Percentiles rank a stretch among this genome's conserved stretches.
These are phyloP conservation scores for Coemansia sp. DNA, from an alignment of 371 early-diverging fungal genomes.

Conservation along the genomic window DNA sequence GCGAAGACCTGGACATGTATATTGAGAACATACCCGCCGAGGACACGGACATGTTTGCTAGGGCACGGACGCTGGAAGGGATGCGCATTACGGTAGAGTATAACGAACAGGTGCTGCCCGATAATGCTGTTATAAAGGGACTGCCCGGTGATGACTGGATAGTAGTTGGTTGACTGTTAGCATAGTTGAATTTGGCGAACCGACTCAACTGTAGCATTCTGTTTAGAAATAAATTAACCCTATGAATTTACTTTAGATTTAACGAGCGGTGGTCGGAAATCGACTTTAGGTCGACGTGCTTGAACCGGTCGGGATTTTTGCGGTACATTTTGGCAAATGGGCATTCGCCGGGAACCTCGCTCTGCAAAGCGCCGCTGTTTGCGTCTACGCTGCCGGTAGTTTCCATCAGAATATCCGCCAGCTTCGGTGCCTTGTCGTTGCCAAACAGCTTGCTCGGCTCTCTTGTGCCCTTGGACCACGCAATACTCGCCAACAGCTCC, in stretches of 20 bases:
- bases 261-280: constrained; percentile 29
- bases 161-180: too few relatives aligned
- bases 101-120: too few relatives aligned
- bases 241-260: constrained; percentile 1
- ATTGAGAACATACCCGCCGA: too few relatives aligned
- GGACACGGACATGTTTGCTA: too few relatives aligned
- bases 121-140: too few relatives aligned
- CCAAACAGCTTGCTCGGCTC: not conserved
- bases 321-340: constrained; percentile 50
- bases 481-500: constrained; percentile 24
- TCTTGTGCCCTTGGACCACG: constrained; percentile 6
- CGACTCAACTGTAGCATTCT: not conserved
- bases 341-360: constrained; percentile 31
- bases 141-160: too few relatives aligned
- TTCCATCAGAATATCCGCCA: not conserved
- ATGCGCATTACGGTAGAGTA: too few relatives aligned
- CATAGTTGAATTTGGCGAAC: not conserved
- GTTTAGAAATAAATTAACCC: not conserved
- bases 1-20: too few relatives aligned
- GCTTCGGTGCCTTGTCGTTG: not conserved
- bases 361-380: not conserved
- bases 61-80: too few relatives aligned
- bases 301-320: constrained; percentile 38
- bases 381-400: not conserved
- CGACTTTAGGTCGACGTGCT: constrained; percentile 29